Conservation (phyloP, 805 yeast genomes). For the Candida sithepensis region DNA sequence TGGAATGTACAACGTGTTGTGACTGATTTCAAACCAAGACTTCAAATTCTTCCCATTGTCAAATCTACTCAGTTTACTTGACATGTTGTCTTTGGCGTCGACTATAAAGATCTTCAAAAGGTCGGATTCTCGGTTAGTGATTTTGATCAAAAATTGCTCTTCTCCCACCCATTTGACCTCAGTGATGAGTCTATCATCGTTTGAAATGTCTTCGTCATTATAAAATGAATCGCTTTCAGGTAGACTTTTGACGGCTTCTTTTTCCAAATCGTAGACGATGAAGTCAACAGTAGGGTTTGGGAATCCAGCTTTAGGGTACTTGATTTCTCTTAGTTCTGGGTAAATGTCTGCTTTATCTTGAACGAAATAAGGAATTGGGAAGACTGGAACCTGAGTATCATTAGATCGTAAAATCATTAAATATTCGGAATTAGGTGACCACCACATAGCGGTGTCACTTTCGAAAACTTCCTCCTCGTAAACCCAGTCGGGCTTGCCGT, state of each 20-base stretch:
- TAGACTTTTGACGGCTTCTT: slow-evolving; percentile 21
- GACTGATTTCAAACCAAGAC: slow-evolving; percentile 78
- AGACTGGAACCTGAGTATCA: slow-evolving; percentile 71
- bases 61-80: slow-evolving; percentile 42
- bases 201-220: slow-evolving; percentile 37
- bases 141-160: slow-evolving; percentile 46
- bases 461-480: slow-evolving; percentile 87
- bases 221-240: slow-evolving; percentile 36
- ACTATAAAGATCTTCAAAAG: slow-evolving; percentile 53
- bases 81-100: slow-evolving; percentile 36
- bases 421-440: slow-evolving; percentile 74
- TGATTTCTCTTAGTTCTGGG: slow-evolving; percentile 57
- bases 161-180: slow-evolving; percentile 72
- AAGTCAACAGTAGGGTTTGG: slow-evolving; percentile 66
- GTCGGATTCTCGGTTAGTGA: slow-evolving; percentile 67
- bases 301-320: slow-evolving; percentile 84
- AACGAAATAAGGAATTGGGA: slow-evolving; percentile 70
- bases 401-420: slow-evolving; percentile 64
- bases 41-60: slow-evolving; percentile 43
- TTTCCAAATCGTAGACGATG: slow-evolving; percentile 39
- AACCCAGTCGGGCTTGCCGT: slow-evolving; percentile 94
- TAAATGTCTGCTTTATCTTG: slow-evolving; percentile 46
- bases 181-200: slow-evolving; percentile 49
- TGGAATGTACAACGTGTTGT: slow-evolving; percentile 57
- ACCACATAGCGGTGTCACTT: slow-evolving; percentile 73